These are phyloP conservation scores for Mortierella sp. DNA, from an alignment of 371 early-diverging fungal species.

Conservation along the genomic window DNA sequence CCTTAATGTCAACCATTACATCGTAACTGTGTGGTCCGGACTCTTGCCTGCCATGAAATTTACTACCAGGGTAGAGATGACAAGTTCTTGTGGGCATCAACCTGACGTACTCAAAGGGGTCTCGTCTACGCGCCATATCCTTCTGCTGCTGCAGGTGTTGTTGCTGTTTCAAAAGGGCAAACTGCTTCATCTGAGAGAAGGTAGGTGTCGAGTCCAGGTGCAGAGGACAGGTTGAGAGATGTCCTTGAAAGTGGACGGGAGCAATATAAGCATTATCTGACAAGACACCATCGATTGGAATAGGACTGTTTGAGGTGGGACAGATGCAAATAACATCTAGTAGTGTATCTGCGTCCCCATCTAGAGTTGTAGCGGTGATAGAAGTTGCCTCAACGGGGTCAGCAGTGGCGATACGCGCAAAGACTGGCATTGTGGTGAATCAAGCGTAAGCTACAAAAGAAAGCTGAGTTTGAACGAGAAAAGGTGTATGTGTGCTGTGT, in stretches of 20 bases:
- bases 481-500: background rate
- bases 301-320: constrained; percentile 8
- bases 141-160: constrained; percentile 3
- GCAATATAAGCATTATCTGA: background rate
- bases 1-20: constrained; percentile 84
- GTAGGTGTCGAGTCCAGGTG: background rate
- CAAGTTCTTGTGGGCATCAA: constrained; percentile 30
- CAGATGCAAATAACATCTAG: constrained; percentile 18
- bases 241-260: constrained; percentile 24
- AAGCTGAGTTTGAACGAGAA: background rate
- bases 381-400: constrained; percentile 34
- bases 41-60: constrained; percentile 79
- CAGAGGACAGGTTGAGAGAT: constrained; percentile 21
- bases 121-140: constrained; percentile 3
- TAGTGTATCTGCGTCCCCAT: background rate
- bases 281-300: constrained; percentile 1
- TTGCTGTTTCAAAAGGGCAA: constrained; percentile 21
- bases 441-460: background rate
- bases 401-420: constrained; percentile 28
- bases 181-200: constrained; percentile 25
- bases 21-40: constrained; percentile 76
- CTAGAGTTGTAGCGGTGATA: constrained; percentile 10
- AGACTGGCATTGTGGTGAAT: constrained; percentile 26
- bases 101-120: constrained; percentile 29
- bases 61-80: constrained; percentile 76